phyloP scores from a whole-genome alignment of 306 rosid genomes.

The Quercus engelmannii region DNA sequence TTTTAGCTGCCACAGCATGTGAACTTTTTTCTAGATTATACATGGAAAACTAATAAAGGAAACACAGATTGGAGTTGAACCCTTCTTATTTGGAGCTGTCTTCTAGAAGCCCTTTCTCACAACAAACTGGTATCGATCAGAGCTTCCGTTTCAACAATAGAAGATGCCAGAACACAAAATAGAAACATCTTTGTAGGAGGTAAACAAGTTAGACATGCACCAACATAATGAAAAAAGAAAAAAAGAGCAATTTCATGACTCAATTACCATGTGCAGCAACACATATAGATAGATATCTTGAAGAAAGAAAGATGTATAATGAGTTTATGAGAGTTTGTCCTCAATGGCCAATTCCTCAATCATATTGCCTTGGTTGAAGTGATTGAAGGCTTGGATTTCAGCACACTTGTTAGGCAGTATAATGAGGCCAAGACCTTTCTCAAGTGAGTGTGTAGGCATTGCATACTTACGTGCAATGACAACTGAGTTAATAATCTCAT shows the following conservation, averaged over 20 bases:
- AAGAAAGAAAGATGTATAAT: not conserved
- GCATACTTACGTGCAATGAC: conserved; percentile 58
- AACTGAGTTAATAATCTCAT: conserved; percentile 78
- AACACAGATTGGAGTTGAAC: too few relatives aligned
- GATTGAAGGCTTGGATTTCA: conserved; percentile 59
- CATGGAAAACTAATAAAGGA: too few relatives aligned
- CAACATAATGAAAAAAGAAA: not conserved
- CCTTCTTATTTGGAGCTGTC: too few relatives aligned
- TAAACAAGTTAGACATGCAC: conserved; percentile 12
- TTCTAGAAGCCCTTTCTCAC: too few relatives aligned
- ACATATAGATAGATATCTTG: not conserved
- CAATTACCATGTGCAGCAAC: not conserved
- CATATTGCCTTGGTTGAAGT: conserved; percentile 53
- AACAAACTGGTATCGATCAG: too few relatives aligned
- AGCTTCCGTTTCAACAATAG: too few relatives aligned
- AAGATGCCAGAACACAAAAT: conserved; percentile 2
- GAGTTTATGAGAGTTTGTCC: conserved; percentile 35
- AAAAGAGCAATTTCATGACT: not conserved
- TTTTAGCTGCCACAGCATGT: too few relatives aligned
- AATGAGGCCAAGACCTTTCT: conserved; percentile 29
- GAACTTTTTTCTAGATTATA: too few relatives aligned
- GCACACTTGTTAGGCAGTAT: conserved; percentile 58
- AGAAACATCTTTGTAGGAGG: not conserved
- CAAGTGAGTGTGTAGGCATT: conserved; percentile 26
- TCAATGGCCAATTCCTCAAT: conserved; percentile 59